phyloP scores from a whole-genome alignment of 208 protist species.

The Trypanosoma congolense region DNA sequence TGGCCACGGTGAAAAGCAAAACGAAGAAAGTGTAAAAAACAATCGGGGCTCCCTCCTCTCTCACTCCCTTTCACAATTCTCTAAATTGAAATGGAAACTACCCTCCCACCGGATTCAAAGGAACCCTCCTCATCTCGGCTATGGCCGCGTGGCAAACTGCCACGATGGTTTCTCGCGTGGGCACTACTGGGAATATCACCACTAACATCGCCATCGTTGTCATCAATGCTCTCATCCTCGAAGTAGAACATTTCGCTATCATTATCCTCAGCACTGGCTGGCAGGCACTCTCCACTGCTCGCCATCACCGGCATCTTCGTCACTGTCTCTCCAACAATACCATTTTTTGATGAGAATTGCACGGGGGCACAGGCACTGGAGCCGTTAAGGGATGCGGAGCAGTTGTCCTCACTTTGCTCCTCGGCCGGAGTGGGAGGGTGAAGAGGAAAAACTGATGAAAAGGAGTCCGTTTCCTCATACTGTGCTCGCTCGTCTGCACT shows the following conservation, averaged over 20 bases:
- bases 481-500: conserved; percentile 38
- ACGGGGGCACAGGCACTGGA: background rate
- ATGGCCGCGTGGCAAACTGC: background rate
- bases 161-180: background rate
- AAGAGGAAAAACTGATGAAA: conserved; percentile 44
- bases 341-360: background rate
- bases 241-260: conserved; percentile 21
- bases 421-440: conserved; percentile 6
- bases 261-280: background rate
- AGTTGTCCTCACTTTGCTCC: background rate
- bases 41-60: too few relatives aligned
- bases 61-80: too few relatives aligned
- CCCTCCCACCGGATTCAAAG: background rate
- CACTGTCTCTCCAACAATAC: background rate
- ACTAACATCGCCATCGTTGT: conserved; percentile 3
- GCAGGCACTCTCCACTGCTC: background rate
- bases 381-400: background rate
- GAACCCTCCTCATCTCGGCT: background rate
- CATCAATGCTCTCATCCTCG: conserved; percentile 22
- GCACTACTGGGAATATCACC: background rate
- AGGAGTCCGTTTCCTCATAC: conserved; percentile 45
- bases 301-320: background rate
- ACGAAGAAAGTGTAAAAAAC: too few relatives aligned
- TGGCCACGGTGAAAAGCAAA: too few relatives aligned
- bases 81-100: background rate